phyloP scores from a whole-genome alignment of 2,329 filamentous ascomycete genomes.

The Zalaria obscura region DNA sequence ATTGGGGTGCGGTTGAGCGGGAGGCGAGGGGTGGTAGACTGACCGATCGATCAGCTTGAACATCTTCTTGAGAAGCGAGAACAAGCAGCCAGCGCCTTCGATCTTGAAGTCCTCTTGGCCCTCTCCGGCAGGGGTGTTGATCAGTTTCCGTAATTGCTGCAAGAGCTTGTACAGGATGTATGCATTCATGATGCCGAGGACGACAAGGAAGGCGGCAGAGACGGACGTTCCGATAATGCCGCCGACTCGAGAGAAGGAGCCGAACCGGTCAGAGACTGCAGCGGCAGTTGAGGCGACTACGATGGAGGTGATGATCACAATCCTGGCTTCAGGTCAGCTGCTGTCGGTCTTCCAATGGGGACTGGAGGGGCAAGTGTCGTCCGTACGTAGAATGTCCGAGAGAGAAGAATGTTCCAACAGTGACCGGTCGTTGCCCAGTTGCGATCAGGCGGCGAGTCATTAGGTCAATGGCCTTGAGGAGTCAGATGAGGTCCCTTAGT shows the following conservation, averaged over 20 bases:
- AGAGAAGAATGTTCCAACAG: slow-evolving; percentile 89
- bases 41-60: slow-evolving; percentile 56
- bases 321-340: slow-evolving; percentile 23
- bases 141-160: slow-evolving; percentile 48
- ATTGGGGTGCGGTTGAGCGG: no score
- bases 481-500: background rate
- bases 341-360: background rate
- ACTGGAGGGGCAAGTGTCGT: background rate
- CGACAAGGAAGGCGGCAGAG: slow-evolving; percentile 66
- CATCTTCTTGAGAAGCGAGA: slow-evolving; percentile 54
- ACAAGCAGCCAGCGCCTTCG: slow-evolving; percentile 64
- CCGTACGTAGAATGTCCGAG: slow-evolving; percentile 70
- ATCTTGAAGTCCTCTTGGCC: slow-evolving; percentile 43
- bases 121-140: slow-evolving; percentile 31
- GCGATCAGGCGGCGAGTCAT: slow-evolving; percentile 86
- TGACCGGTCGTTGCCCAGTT: slow-evolving; percentile 70
- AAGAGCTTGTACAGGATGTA: slow-evolving; percentile 75
- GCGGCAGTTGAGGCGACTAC: slow-evolving; percentile 85
- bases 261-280: slow-evolving; percentile 68
- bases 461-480: slow-evolving; percentile 62
- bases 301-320: slow-evolving; percentile 80
- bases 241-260: slow-evolving; percentile 63
- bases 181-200: slow-evolving; percentile 70
- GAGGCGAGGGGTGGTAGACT: slow-evolving; percentile 1
- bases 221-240: slow-evolving; percentile 83